Percentiles rank a stretch among this genome's conserved stretches.
Conservation (phyloP, 352 stramenopile species). For the Globisporangium mamillatum region DNA sequence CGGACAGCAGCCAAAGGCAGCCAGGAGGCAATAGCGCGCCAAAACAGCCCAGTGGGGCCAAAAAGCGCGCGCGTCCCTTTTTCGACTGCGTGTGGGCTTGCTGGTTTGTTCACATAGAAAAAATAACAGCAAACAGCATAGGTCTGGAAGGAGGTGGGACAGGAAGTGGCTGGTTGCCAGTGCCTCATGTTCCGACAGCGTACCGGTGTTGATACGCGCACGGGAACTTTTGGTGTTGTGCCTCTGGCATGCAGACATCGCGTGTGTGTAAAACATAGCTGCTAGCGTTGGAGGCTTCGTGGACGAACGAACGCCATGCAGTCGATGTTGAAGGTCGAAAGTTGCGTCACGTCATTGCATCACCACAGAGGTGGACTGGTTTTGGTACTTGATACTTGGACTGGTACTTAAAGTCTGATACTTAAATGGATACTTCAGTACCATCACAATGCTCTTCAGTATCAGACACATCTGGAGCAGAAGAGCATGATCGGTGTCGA, state of each 20-base stretch:
- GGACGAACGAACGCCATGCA: too few species aligned
- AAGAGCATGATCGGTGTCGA: neutral
- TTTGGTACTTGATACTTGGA: neutral
- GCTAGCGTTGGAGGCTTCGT: too few species aligned
- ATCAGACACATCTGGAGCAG: neutral
- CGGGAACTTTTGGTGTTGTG: too few species aligned
- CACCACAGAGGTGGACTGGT: too few species aligned
- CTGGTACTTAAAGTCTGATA: neutral
- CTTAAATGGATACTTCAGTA: neutral
- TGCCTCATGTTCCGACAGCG: neutral
- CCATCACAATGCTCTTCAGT: neutral
- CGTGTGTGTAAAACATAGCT: too few species aligned
- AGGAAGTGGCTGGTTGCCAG: neutral
- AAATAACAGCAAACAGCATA: neutral
- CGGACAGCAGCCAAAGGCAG: neutral
- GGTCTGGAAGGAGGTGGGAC: neutral
- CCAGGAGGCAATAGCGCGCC: constrained; percentile 6
- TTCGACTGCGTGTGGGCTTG: neutral
- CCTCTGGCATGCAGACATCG: neutral
- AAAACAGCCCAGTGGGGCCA: neutral
- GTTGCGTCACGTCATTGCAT: neutral
- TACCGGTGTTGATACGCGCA: too few species aligned
- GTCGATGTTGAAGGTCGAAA: neutral
- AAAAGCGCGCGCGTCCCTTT: constrained; percentile 17
- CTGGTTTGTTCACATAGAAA: neutral